Base-by-base conservation (phyloP, 1,284 basidiomycete genomes). In the Megacollybia platyphylla region DNA sequence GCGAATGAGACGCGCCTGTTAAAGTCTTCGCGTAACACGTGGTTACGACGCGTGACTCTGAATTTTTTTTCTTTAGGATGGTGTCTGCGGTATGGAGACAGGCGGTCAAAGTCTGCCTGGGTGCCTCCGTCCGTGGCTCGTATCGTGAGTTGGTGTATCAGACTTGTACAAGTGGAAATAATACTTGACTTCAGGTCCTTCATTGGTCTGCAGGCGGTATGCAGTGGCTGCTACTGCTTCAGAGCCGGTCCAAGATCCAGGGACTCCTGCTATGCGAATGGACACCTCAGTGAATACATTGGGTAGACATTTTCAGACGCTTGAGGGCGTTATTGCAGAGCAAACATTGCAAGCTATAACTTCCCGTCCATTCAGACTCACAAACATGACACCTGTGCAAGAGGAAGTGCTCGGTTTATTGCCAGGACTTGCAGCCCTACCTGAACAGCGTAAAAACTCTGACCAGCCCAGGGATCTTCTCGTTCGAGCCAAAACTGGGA, bases 401-500 rank as follows among this genome's bases (percentile, higher is more conserved):
- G 71, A 78, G 15, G 72, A 78, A 41, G 89, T 97, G 5, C 68
- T 93, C 2, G 79, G 61, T 49, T 66, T 79, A 32, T 66, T 87
- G 6, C 31, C 83, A 9, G 57, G 64, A 7, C 63, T 87, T 27
- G 66, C 70, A 9, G 54, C 31, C 6, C 64, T 15, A 73, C 76
- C 1, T 67, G 71, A 53, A 51, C 65, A 44, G 49, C 63, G 5
- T 51, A 56, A 47, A 52, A 54, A 52, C 41, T 52, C 31, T 4
- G 31, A 11, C 11, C 31, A 34, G 4, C 31, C 60, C n/a, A 71
- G 76, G 5, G 79, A 86, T 54, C 59, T 87, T 7, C 67, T 92
- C 30, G 86, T 89, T 15, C 79, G 85, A 54, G 88, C 91, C n/a
- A 87, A 84, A 59, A 94, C 92, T 0, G 90, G 92, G 36, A 93